Evolutionary conservation across 2,329 filamentous ascomycete species (phyloP).

Genomic region (Penicillium palitans): DNA sequence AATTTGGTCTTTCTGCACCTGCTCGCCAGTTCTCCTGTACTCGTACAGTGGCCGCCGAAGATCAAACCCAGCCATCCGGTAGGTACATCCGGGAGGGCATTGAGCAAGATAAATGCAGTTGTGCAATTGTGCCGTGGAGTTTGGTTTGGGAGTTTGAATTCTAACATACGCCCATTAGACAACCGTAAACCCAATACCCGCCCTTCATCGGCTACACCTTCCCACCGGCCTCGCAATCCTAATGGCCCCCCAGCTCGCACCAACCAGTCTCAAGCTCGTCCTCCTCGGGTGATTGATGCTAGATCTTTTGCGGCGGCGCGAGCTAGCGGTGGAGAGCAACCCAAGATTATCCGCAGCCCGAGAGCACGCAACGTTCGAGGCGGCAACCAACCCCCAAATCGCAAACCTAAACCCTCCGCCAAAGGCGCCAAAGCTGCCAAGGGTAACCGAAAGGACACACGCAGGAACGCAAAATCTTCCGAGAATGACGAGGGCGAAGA

Average conservation of each 20-base stretch:
- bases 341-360: slow-evolving; percentile 35
- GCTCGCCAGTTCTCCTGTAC: slow-evolving; percentile 32
- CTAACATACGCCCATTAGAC: slow-evolving; percentile 1
- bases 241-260: slow-evolving; percentile 16
- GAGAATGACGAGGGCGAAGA: slow-evolving; percentile 30
- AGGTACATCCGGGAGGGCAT: slow-evolving; percentile 18
- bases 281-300: slow-evolving; percentile 38
- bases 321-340: slow-evolving; percentile 24
- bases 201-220: slow-evolving; percentile 11
- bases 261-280: slow-evolving; percentile 21
- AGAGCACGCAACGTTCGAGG: slow-evolving; percentile 26
- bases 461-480: slow-evolving; percentile 13
- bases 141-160: not conserved
- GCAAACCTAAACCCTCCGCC: slow-evolving; percentile 23
- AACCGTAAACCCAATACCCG: slow-evolving; percentile 6
- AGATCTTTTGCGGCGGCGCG: slow-evolving; percentile 38
- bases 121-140: not conserved
- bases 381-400: slow-evolving; percentile 18
- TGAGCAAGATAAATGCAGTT: not conserved
- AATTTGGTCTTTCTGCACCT: slow-evolving; percentile 14
- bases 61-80: slow-evolving; percentile 24
- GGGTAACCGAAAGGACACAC: slow-evolving; percentile 12
- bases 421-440: slow-evolving; percentile 18
- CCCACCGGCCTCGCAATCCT: slow-evolving; percentile 22
- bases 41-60: slow-evolving; percentile 18